Evolutionary conservation across 176 grass and related monocot genomes (phyloP).

Genomic region (Aegilops tauschii): DNA sequence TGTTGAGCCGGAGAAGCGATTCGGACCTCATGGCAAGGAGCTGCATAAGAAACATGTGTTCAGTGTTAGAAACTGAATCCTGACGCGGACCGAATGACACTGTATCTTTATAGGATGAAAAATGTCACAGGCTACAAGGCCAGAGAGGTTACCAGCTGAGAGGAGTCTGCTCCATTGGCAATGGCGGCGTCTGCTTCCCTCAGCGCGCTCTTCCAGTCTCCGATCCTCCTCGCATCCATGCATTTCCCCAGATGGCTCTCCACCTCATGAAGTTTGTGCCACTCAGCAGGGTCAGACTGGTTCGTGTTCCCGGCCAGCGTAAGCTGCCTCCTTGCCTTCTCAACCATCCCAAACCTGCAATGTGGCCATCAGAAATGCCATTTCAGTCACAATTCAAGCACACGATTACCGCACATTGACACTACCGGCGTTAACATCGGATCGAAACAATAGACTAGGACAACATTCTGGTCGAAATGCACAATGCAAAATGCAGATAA

Average conservation of each 20-base stretch:
- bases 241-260: constrained; percentile 55
- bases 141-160: constrained; percentile 38
- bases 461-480: constrained; percentile 1
- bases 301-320: constrained; percentile 23
- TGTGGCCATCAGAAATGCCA: background rate
- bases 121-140: background rate
- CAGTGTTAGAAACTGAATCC: background rate
- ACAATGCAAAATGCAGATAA: constrained; percentile 5
- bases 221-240: constrained; percentile 44
- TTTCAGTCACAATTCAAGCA: constrained; percentile 14
- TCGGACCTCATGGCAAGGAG: constrained; percentile 71
- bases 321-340: constrained; percentile 51
- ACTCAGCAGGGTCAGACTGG: constrained; percentile 34
- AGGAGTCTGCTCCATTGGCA: constrained; percentile 54
- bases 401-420: background rate
- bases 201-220: constrained; percentile 48
- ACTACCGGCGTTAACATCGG: background rate
- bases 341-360: constrained; percentile 60
- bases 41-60: constrained; percentile 19
- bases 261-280: constrained; percentile 51
- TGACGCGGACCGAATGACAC: background rate
- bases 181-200: constrained; percentile 61
- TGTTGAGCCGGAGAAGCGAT: constrained; percentile 64
- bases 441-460: background rate
- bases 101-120: background rate